Conservation (phyloP, 495 filamentous ascomycete genomes). For the Poronia punctata region DNA sequence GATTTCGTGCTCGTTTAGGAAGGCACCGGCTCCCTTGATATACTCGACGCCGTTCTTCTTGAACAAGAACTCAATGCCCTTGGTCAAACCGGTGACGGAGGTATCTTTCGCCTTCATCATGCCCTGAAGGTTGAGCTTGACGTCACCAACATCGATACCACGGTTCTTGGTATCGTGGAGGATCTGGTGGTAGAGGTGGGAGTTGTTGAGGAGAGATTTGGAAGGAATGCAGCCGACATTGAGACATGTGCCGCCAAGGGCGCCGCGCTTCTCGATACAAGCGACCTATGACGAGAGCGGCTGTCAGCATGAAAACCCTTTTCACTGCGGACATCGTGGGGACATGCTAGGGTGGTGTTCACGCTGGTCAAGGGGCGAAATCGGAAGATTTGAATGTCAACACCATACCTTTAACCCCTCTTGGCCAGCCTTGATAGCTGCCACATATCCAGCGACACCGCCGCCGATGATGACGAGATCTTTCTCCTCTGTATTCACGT, state of each 20-base stretch:
- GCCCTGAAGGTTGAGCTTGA: conserved; percentile 87
- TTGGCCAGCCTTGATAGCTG: conserved; percentile 97
- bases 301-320: conserved; percentile 11
- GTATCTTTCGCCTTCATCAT: conserved; percentile 98
- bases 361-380: no score
- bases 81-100: conserved; percentile 83
- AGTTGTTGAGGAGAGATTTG: conserved; percentile 99
- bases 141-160: conserved; percentile 88
- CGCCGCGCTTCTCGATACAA: conserved; percentile 97
- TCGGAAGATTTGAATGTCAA: not conserved
- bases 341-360: conserved; percentile 1
- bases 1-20: conserved; percentile 84
- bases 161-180: conserved; percentile 95
- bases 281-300: conserved; percentile 56
- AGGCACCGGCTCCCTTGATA: conserved; percentile 82
- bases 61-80: conserved; percentile 94
- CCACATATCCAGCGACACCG: conserved; percentile 97
- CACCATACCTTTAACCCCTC: conserved; percentile 84
- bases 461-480: conserved; percentile 94
- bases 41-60: conserved; percentile 99
- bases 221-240: conserved; percentile 99
- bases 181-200: conserved; percentile 95
- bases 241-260: conserved; percentile 91
- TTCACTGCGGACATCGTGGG: not conserved
- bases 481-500: conserved; percentile 59